Conservation (phyloP, 805 yeast species). For the Wickerhamiella parazyma region DNA sequence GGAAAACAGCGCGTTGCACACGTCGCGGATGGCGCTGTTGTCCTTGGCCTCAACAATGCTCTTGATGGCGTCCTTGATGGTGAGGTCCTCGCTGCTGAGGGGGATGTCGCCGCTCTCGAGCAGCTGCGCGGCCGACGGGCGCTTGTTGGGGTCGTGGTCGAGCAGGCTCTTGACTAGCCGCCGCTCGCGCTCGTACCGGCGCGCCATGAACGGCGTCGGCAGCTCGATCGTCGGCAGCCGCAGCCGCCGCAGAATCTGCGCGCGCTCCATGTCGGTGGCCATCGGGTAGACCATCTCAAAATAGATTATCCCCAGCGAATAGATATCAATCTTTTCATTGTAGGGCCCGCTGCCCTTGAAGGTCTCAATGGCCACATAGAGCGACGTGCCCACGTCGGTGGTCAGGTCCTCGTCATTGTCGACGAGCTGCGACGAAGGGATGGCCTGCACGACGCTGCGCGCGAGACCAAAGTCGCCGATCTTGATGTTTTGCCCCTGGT, state of each 20-base stretch:
- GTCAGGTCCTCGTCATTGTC: slow-evolving; percentile 57
- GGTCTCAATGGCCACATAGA: slow-evolving; percentile 86
- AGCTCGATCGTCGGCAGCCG: slow-evolving; percentile 49
- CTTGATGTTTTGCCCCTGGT: slow-evolving; percentile 75
- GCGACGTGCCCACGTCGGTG: slow-evolving; percentile 84
- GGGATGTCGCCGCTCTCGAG: slow-evolving; percentile 75
- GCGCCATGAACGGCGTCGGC: slow-evolving; percentile 51
- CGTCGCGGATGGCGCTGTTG: slow-evolving; percentile 83
- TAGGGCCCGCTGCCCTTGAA: slow-evolving; percentile 43
- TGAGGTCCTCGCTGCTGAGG: slow-evolving; percentile 77
- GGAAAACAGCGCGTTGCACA: slow-evolving; percentile 69
- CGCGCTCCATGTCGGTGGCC: slow-evolving; percentile 90
- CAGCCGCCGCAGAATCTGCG: slow-evolving; percentile 49
- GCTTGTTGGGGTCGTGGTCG: slow-evolving; percentile 59
- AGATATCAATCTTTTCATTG: slow-evolving; percentile 90
- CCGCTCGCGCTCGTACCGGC: slow-evolving; percentile 43
- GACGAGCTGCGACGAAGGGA: slow-evolving; percentile 2
- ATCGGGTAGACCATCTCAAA: slow-evolving; percentile 86
- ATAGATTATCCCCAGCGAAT: slow-evolving; percentile 84
- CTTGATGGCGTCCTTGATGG: slow-evolving; percentile 74
- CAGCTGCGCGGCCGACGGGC: slow-evolving; percentile 71
- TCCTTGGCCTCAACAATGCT: slow-evolving; percentile 81
- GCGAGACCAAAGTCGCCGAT: slow-evolving; percentile 98
- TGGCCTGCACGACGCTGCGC: slow-evolving; percentile 34
- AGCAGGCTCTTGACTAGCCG: slow-evolving; percentile 53